phyloP scores from a whole-genome alignment of 306 rosid genomes.

The Ceratonia siliqua region DNA sequence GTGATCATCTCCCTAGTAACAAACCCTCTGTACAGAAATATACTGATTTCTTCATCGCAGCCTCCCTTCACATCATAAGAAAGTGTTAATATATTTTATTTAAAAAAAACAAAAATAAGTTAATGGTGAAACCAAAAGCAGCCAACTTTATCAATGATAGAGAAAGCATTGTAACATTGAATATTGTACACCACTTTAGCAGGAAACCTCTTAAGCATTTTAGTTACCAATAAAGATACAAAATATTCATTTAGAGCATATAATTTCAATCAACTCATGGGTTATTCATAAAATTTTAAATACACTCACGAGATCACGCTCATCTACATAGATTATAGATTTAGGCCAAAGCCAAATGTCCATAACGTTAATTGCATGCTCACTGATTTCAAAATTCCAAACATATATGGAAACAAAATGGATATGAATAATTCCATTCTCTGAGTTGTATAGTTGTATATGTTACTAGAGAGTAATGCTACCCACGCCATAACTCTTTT shows the following conservation, averaged over 20 bases:
- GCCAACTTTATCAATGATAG: constrained; percentile 8
- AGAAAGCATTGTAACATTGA: not conserved
- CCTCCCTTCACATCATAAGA: constrained; percentile 62
- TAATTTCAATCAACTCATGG: constrained; percentile 19
- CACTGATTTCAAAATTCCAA: constrained; percentile 1
- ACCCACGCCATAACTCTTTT: not conserved
- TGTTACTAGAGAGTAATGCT: not conserved
- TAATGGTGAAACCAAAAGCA: not conserved
- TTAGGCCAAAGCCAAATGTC: not conserved
- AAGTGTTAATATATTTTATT: not conserved
- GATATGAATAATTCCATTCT: not conserved
- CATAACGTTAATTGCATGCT: constrained; percentile 15
- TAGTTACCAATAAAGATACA: not conserved
- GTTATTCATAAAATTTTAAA: not conserved
- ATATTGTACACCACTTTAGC: not conserved
- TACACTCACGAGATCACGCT: not conserved
- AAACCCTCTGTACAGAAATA: constrained; percentile 61
- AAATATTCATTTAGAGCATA: not conserved
- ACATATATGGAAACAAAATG: not conserved
- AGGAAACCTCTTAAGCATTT: not conserved
- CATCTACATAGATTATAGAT: not conserved
- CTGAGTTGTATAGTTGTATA: not conserved
- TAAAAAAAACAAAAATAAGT: not conserved
- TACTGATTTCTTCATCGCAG: constrained; percentile 85
- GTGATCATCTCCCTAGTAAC: constrained; percentile 62